Evolutionary conservation across 805 yeast species (phyloP), one percentile per base, ranked within the genome.

Genomic region (Spathaspora gorwiae): DNA sequence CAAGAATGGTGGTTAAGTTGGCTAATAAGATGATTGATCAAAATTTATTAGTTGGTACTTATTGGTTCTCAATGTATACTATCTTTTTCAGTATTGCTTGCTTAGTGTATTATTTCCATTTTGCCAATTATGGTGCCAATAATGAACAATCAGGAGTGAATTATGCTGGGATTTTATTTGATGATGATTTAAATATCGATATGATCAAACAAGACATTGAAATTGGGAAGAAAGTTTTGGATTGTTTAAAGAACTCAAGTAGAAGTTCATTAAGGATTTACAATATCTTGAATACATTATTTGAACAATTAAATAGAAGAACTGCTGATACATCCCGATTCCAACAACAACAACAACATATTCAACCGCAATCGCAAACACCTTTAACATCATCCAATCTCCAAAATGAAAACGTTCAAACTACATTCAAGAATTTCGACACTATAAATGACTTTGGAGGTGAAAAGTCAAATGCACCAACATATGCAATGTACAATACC

Each of bases 11-110:
- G 27, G 90, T 90, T 13, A 82, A 83, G 54, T 61, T 88, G 46
- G 89, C 96, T 0, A 81, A 85, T 54, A 89, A 84, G 56, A 80
- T 90, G 89, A 81, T 85, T 49, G 76, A 79, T 51, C 79, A 81
- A 50, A 75, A 83, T 47, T 72, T 87, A 62, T 68, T 90, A 35
- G 79, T 83, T 51, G 96, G 96, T 0, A 86, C 94, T 2, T 90
- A 90, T 59, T 89, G 96, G 96, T 90, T 88, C 59, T 82, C 94
- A 6, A 85, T 87, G 57, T 90, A 90, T 61, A 87, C 96, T 0
- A 84, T 90, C 5, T 90, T 89, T 61, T 88, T 87, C 65, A 83
- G 95, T 2, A 89, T 89, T 48, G 95, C 96, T 0, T 86, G 95
- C 57, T 70, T 89, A 54, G 85, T 87, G 13, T 87, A 84, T 56